Conservation (phyloP, 1,284 basidiomycete genomes). For the Erythrobasidium hasegawianum region DNA sequence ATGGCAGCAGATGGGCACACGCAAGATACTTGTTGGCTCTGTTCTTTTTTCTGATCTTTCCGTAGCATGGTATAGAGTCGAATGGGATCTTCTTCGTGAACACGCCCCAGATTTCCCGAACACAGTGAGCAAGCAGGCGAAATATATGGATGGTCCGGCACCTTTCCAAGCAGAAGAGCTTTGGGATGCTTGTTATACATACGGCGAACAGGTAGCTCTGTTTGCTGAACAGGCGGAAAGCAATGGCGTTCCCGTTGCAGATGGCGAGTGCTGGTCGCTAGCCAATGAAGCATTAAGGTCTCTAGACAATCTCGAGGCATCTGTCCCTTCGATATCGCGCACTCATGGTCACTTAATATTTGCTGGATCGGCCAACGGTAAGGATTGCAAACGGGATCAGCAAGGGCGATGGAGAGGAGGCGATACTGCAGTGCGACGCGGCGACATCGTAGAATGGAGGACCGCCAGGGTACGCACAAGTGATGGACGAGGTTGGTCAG, state of each 20-base stretch:
- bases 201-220: slow-evolving; percentile 55
- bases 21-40: slow-evolving; percentile 33
- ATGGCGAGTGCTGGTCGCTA: slow-evolving; percentile 61
- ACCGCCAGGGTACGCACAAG: slow-evolving; percentile 37
- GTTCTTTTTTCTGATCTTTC: slow-evolving; percentile 39
- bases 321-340: slow-evolving; percentile 55
- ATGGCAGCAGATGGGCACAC: slow-evolving; percentile 22
- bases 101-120: slow-evolving; percentile 5
- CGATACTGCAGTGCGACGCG: slow-evolving; percentile 56
- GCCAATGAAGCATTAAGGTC: slow-evolving; percentile 57
- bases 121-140: slow-evolving; percentile 42
- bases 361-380: slow-evolving; percentile 50
- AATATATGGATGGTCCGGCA: slow-evolving; percentile 52
- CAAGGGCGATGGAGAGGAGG: slow-evolving; percentile 57
- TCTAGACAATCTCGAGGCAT: slow-evolving; percentile 53
- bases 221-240: slow-evolving; percentile 56
- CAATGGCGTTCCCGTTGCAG: slow-evolving; percentile 53
- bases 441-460: slow-evolving; percentile 59
- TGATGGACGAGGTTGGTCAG: slow-evolving; percentile 13
- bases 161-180: slow-evolving; percentile 50
- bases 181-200: slow-evolving; percentile 53
- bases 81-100: slow-evolving; percentile 10
- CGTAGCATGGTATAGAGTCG: slow-evolving; percentile 16
- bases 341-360: slow-evolving; percentile 60
- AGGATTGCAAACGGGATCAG: slow-evolving; percentile 44